These are phyloP conservation scores for Penstemon davidsonii DNA, from an alignment of 257 asterid species.

Conservation along the genomic window DNA sequence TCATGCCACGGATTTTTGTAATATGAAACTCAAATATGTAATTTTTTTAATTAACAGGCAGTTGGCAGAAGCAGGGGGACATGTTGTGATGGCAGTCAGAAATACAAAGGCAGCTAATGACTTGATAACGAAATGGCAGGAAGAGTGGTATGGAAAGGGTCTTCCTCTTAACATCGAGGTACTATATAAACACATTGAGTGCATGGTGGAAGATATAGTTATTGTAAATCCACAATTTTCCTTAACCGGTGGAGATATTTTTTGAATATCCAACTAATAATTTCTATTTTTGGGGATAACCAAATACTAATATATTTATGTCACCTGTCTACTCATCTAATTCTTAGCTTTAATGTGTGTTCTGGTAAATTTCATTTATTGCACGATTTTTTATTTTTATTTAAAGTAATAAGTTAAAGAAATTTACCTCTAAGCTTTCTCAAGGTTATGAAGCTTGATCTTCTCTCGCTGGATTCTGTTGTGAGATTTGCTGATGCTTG, in stretches of 20 bases:
- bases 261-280: neutral
- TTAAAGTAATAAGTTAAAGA: neutral
- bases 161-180: conserved; percentile 95
- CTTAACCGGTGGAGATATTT: neutral
- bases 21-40: neutral
- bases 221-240: neutral
- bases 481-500: conserved; percentile 81
- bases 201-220: conserved; percentile 3
- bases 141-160: conserved; percentile 78
- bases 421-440: conserved; percentile 1
- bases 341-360: neutral
- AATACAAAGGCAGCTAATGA: conserved; percentile 72
- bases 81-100: conserved; percentile 95
- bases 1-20: no score
- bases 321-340: neutral
- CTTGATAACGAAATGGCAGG: conserved; percentile 78
- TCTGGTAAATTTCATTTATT: conserved; percentile 3
- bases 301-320: neutral
- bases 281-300: neutral
- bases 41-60: conserved; percentile 34
- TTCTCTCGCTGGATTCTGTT: conserved; percentile 85
- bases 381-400: neutral
- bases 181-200: conserved; percentile 11
- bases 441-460: conserved; percentile 94
- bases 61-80: conserved; percentile 94